A percentile compares a stretch with the other conserved stretches of the same genome.
Evolutionary conservation across 768 basidiomycete species (phyloP).

Genomic region (Fomitopsis pulvina): DNA sequence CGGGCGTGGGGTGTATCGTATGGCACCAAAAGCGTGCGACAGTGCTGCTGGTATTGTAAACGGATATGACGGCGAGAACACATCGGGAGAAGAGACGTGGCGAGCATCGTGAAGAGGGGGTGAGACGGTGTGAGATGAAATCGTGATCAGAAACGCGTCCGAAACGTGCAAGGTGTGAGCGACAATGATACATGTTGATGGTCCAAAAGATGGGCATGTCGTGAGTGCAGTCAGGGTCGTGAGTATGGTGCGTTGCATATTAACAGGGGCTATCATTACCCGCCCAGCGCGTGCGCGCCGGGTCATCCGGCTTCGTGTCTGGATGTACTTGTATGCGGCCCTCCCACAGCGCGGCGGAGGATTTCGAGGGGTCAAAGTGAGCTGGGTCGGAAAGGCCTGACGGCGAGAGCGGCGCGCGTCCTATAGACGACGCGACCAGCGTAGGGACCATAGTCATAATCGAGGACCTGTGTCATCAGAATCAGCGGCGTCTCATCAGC

Average conservation of each 20-base stretch:
- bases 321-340: conserved; percentile 87
- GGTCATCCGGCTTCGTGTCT: conserved; percentile 68
- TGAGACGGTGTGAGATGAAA: no score
- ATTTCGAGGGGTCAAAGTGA: conserved; percentile 68
- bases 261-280: neutral
- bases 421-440: conserved; percentile 66
- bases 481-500: conserved; percentile 15
- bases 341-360: conserved; percentile 78
- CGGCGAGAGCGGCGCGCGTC: conserved; percentile 50
- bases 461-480: conserved; percentile 46
- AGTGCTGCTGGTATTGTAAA: no score
- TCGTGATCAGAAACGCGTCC: neutral
- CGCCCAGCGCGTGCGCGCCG: conserved; percentile 27
- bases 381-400: conserved; percentile 64
- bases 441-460: conserved; percentile 75
- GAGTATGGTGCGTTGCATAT: neutral
- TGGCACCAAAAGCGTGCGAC: no score
- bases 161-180: neutral
- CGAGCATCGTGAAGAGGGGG: neutral
- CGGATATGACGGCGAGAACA: no score
- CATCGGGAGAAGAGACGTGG: neutral
- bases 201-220: neutral
- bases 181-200: neutral
- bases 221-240: neutral
- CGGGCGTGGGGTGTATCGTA: no score